Base-by-base conservation (phyloP, 108 stramenopile species). In the Hondaea fermentalgiana region DNA sequence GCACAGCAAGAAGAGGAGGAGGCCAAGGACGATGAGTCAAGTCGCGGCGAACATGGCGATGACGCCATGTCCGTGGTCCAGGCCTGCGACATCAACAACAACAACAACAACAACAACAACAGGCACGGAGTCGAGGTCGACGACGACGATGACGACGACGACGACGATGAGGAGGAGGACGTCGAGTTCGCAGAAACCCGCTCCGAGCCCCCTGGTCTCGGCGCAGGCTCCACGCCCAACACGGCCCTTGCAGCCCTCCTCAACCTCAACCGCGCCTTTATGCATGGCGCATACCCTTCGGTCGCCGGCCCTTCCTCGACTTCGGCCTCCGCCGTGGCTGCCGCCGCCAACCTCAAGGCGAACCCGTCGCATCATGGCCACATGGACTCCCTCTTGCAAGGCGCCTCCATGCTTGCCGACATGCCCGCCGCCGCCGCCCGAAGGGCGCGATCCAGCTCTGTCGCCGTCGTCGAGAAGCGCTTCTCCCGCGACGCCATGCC, bases 401-500 rank as follows among this genome's bases (percentile, higher is more conserved):
- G 64, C 25, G 64, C 64, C 25, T 23, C 14, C 35, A 28, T 69
- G 35, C 42, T 69, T 12, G 64, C 64, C 10, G 64, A 69, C 42
- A 6, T 69, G 64, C 35, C 35, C 14, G 42, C 25, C 10, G 10
- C 42, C 42, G 14, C 8, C 0, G 14, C 64, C 8, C 64, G 49
- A 6, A 21, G 76, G 76, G 76, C 8, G 0, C 76, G 76, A 3
- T 83, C 76, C n/a, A 53, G 51, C 45, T 53, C 49, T 6, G 76
- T 83, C 45, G 76, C 76, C 28, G 76, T 53, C n/a, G 76, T 83
- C 3, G 76, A 83, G 1, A 83, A 83, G 76, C 76, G 23, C 76
- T 83, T 83, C 76, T 53, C 76, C 2, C 45, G 76, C 25, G 76
- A 83, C 14, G 76, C 76, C 76, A 83, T 83, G 76, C 51, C 76